Evolutionary conservation across 495 filamentous ascomycete species (phyloP).

Genomic region (Immersiella caudata): DNA sequence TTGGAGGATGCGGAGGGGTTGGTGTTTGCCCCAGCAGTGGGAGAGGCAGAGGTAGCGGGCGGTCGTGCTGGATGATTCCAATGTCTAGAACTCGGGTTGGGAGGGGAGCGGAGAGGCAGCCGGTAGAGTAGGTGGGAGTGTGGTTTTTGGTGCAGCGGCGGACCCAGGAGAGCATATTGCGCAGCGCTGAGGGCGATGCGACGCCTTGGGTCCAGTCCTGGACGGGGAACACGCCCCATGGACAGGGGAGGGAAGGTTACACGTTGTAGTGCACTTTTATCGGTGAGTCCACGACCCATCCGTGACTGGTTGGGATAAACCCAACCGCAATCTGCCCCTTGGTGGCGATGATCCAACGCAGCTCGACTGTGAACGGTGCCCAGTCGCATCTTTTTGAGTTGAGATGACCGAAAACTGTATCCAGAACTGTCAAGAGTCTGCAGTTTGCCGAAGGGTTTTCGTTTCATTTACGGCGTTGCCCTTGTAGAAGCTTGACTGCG

Average conservation of each 20-base stretch:
- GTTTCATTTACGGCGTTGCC: too few species aligned
- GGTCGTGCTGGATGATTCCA: slow-evolving; percentile 1
- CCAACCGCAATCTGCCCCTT: neutral
- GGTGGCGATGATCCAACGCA: neutral
- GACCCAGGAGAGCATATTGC: slow-evolving; percentile 6
- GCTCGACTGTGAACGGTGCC: slow-evolving; percentile 8
- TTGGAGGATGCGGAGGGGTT: neutral
- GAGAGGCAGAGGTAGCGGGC: slow-evolving; percentile 9
- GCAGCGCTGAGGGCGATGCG: slow-evolving; percentile 3
- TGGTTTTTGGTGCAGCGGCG: slow-evolving; percentile 2
- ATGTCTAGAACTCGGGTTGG: slow-evolving; percentile 3
- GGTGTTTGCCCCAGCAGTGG: slow-evolving; percentile 20
- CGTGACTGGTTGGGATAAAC: neutral
- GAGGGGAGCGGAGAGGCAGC: neutral
- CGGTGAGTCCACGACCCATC: neutral
- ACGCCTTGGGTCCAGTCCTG: neutral
- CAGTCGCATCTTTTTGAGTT: slow-evolving; percentile 9
- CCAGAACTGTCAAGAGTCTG: neutral
- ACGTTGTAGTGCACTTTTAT: neutral
- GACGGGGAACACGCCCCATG: slow-evolving; percentile 10
- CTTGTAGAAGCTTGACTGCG: neutral
- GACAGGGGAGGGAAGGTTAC: slow-evolving; percentile 6
- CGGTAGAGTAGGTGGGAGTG: neutral
- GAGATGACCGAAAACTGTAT: neutral
- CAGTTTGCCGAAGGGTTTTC: too few species aligned